These are phyloP conservation scores for Iberis amara DNA, from an alignment of 441 rosid genomes.

Conservation along the genomic window DNA sequence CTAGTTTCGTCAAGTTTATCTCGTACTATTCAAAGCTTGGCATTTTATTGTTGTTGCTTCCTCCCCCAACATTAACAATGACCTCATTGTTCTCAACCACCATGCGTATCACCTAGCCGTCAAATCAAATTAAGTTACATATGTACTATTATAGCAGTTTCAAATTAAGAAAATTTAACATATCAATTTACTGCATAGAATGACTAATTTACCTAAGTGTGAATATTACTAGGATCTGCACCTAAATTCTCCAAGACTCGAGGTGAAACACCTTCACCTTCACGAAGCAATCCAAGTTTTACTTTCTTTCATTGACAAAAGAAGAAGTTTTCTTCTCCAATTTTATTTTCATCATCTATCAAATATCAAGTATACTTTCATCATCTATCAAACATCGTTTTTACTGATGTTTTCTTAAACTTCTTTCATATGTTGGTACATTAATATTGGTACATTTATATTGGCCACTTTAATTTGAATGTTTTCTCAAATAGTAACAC, in stretches of 20 bases:
- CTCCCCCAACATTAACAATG: slow-evolving; percentile 75
- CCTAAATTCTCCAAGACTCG: slow-evolving; percentile 94
- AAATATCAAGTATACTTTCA: too few relatives aligned
- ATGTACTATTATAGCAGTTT: background rate
- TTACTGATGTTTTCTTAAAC: too few relatives aligned
- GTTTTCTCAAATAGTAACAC: too few relatives aligned
- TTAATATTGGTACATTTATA: too few relatives aligned
- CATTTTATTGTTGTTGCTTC: slow-evolving; percentile 77
- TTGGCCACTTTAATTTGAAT: too few relatives aligned
- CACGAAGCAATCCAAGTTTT: slow-evolving; percentile 85
- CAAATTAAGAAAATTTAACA: background rate
- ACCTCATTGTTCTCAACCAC: slow-evolving; percentile 81
- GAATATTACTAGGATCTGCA: slow-evolving; percentile 79
- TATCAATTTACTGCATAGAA: too few relatives aligned
- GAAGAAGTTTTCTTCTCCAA: too few relatives aligned
- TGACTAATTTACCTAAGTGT: slow-evolving; percentile 53
- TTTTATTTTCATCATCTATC: too few relatives aligned
- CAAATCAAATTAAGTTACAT: background rate
- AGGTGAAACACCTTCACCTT: slow-evolving; percentile 97
- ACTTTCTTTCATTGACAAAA: too few relatives aligned
- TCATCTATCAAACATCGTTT: too few relatives aligned
- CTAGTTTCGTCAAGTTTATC: slow-evolving; percentile 89
- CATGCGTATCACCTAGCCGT: slow-evolving; percentile 67
- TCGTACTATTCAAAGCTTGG: slow-evolving; percentile 99
- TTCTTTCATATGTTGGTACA: too few relatives aligned